A percentile compares a stretch with the other conserved stretches of the same genome.
These are phyloP conservation scores for Gossypium schwendimanii DNA, from an alignment of 441 rosid genomes.

Conservation along the genomic window DNA sequence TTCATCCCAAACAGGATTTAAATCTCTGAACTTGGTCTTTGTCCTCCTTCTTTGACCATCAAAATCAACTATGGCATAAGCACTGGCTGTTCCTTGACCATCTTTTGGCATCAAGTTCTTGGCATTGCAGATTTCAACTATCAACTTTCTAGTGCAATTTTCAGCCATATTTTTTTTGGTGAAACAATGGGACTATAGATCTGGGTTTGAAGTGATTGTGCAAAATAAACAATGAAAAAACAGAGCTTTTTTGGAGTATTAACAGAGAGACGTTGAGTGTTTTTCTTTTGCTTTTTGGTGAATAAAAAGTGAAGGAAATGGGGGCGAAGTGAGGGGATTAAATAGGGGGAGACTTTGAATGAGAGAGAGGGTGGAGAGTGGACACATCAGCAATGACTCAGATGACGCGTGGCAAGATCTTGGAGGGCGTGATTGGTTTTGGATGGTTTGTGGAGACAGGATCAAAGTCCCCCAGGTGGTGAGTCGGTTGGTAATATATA, in stretches of 20 bases:
- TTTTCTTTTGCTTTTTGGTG: not conserved
- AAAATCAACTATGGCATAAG: slow-evolving; percentile 65
- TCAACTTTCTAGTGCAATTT: slow-evolving; percentile 39
- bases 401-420: slow-evolving; percentile 31
- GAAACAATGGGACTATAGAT: not conserved
- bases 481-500: not conserved
- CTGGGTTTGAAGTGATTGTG: slow-evolving; percentile 4
- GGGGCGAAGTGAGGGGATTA: slow-evolving; percentile 5
- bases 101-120: slow-evolving; percentile 78
- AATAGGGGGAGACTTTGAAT: not conserved
- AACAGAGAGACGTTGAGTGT: not conserved
- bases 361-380: slow-evolving; percentile 24
- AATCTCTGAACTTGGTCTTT: slow-evolving; percentile 65
- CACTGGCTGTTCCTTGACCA: slow-evolving; percentile 83
- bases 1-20: slow-evolving; percentile 90
- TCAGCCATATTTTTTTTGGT: slow-evolving; percentile 41
- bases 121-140: slow-evolving; percentile 68
- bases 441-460: not conserved
- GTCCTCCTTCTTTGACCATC: slow-evolving; percentile 75
- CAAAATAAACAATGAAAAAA: not conserved
- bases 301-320: not conserved
- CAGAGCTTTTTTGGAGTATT: not conserved
- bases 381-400: slow-evolving; percentile 25
- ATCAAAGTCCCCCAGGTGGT: not conserved
- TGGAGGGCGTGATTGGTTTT: slow-evolving; percentile 7